Evolutionary conservation across 208 protist species (phyloP).

Genomic region (Acanthamoeba royreba): DNA sequence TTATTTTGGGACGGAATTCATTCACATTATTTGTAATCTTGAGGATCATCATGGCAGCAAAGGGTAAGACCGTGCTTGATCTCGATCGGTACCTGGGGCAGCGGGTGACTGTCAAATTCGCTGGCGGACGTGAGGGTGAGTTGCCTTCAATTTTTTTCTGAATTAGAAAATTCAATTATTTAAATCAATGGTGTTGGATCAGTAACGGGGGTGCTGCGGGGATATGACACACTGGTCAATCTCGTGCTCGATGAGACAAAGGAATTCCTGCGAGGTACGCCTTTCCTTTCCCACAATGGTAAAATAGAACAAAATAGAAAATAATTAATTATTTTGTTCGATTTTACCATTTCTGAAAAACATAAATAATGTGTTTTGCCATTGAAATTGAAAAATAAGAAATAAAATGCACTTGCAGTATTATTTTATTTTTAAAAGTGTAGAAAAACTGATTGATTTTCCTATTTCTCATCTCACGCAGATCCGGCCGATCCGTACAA

Average conservation of each 20-base stretch:
- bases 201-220: conserved; percentile 58
- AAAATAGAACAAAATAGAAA: no score
- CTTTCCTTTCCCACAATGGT: background rate
- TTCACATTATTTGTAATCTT: no score
- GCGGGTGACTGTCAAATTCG: background rate
- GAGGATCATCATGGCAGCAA: no score
- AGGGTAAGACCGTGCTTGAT: background rate
- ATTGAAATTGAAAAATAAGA: background rate
- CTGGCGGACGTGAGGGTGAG: background rate
- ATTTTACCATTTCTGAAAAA: no score
- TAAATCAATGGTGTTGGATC: background rate
- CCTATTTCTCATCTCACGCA: no score
- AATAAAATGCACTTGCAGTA: background rate
- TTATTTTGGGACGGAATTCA: no score
- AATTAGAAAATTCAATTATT: background rate
- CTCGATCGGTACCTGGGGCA: background rate
- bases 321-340: no score
- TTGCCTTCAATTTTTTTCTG: background rate
- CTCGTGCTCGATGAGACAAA: conserved; percentile 73
- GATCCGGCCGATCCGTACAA: conserved; percentile 61
- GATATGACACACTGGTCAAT: conserved; percentile 73
- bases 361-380: no score
- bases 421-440: background rate
- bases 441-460: no score
- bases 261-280: conserved; percentile 70